Evolutionary conservation across 768 basidiomycete genomes (phyloP), one percentile per base, ranked within the genome.

Genomic region (Mrakia blollopis): DNA sequence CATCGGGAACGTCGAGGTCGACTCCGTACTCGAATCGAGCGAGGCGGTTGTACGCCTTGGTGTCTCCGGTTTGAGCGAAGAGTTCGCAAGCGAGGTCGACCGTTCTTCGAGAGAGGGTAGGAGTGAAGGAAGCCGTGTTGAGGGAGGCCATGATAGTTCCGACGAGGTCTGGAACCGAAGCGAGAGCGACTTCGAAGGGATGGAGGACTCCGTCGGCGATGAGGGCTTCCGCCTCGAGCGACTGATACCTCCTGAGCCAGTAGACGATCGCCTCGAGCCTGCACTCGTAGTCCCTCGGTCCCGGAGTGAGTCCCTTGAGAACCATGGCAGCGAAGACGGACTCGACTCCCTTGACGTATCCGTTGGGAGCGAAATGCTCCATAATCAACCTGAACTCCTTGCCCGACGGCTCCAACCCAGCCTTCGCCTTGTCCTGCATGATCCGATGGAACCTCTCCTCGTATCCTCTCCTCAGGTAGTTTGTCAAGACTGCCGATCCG

Each of bases 361-460:
- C 92, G 5, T 89, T 88, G 0, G 89, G 88, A 47, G 91, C 90
- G 78, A 92, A 92, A 78, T 92, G 91, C 78, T 88, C 86, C 71
- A 94, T 82, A 77, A 94, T 84, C 80, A 89, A 89, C 81, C 92
- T 87, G 82, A 91, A 93, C 82, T 93, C 92, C 3, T 89, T 87
- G 72, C 90, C 76, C 18, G 81, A 80, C 18, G 83, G 87, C 75
- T 83, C 81, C 74, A 81, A 80, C 3, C 88, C 89, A 18, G 87
- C 80, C 54, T 85, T 85, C 73, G 88, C 88, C 32, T 93, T 92
- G 82, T 91, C 91, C 72, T 86, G 86, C 77, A 94, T 87, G 81
- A 94, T 84, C 28, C 86, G 83, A 82, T 88, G 88, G 80, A 92
- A 87, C 41, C 92, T 89, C 25, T 85, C 83, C 83, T 92, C 92